phyloP scores from a whole-genome alignment of 352 stramenopile species.

The Globisporangium middletonii region DNA sequence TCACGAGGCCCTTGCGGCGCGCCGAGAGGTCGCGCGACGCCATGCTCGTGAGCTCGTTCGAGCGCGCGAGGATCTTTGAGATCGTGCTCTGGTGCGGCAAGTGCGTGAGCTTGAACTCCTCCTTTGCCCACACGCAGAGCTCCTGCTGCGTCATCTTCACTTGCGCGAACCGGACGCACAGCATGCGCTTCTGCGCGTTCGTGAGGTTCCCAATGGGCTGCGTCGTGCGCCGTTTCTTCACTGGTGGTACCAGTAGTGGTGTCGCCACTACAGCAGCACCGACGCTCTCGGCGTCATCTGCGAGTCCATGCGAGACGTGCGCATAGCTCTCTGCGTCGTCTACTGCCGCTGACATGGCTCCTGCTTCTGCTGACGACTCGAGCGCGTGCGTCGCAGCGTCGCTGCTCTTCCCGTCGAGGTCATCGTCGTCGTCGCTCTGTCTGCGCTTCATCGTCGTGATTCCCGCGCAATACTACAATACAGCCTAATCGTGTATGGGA shows the following conservation, averaged over 20 bases:
- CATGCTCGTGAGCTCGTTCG: slow-evolving; percentile 43
- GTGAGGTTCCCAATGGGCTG: slow-evolving; percentile 57
- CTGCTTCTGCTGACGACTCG: too few relatives aligned
- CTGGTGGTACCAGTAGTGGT: background rate
- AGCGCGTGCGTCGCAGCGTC: background rate
- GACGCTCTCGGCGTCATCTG: too few relatives aligned
- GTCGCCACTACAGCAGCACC: too few relatives aligned
- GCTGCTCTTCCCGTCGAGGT: background rate
- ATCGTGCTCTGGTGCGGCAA: slow-evolving; percentile 57
- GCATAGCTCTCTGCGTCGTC: too few relatives aligned
- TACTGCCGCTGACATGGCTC: too few relatives aligned
- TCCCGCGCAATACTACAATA: too few relatives aligned
- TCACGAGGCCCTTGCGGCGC: slow-evolving; percentile 35
- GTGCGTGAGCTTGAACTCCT: slow-evolving; percentile 50
- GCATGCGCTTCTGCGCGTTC: slow-evolving; percentile 49
- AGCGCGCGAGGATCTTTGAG: slow-evolving; percentile 51
- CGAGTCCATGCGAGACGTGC: too few relatives aligned
- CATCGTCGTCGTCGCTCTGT: background rate
- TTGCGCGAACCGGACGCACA: slow-evolving; percentile 51
- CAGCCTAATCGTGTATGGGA: too few relatives aligned
- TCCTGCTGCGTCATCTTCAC: slow-evolving; percentile 63
- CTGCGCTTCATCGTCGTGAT: background rate
- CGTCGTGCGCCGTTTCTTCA: slow-evolving; percentile 36
- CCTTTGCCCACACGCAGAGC: slow-evolving; percentile 50
- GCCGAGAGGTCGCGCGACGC: slow-evolving; percentile 32